These are phyloP conservation scores for Metschnikowia proteae DNA, from an alignment of 805 yeast species.

Conservation along the genomic window DNA sequence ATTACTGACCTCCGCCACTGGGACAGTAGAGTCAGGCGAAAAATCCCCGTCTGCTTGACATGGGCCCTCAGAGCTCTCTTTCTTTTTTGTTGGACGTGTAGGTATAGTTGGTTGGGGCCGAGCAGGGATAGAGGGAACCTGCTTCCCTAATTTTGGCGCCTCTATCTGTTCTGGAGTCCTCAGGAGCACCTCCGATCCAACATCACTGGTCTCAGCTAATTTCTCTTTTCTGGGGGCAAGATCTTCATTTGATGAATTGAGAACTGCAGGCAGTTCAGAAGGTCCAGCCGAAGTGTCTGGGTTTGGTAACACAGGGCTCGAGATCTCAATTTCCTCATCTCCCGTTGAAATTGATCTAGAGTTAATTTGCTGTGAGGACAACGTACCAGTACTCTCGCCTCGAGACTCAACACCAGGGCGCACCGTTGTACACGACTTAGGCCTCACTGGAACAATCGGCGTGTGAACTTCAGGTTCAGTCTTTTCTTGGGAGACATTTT, in stretches of 20 bases:
- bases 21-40: not conserved
- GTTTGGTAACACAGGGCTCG: not conserved
- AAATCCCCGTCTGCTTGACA: not conserved
- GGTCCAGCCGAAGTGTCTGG: too few species aligned
- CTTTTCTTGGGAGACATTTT: not conserved
- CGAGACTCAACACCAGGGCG: not conserved
- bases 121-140: not conserved
- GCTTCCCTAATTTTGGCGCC: not conserved
- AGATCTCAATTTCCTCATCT: not conserved
- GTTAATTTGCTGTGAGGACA: not conserved
- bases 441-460: not conserved
- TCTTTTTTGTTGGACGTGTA: constrained; percentile 5
- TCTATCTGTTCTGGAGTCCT: not conserved
- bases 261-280: not conserved
- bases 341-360: not conserved
- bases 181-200: not conserved
- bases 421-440: not conserved
- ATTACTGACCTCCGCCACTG: not conserved
- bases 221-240: too few species aligned
- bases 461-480: not conserved
- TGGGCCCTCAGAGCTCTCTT: not conserved
- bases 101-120: constrained; percentile 9
- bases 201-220: not conserved
- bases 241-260: not conserved
- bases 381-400: not conserved